phyloP scores from a whole-genome alignment of 2,329 filamentous ascomycete species.

The Aspergillus fijiensis region DNA sequence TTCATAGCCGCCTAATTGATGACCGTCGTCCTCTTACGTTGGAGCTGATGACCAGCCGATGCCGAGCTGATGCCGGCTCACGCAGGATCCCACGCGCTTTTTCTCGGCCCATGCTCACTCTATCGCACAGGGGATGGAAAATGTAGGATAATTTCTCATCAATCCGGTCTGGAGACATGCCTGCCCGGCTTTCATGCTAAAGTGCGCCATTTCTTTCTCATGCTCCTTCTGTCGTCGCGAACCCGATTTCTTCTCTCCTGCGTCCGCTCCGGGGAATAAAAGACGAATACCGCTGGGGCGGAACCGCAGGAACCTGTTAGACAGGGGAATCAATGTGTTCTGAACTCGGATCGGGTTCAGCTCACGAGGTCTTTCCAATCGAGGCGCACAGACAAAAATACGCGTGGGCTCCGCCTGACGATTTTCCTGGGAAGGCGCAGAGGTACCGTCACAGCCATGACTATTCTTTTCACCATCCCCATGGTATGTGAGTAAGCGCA shows the following conservation, averaged over 20 bases:
- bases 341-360: conserved; percentile 17
- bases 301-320: conserved; percentile 27
- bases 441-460: conserved; percentile 13
- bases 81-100: conserved; percentile 23
- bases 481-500: conserved; percentile 13
- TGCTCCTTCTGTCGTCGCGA: conserved; percentile 12
- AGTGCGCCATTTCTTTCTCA: conserved; percentile 18
- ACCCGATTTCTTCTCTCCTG: conserved; percentile 11
- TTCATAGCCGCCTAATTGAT: conserved; percentile 15
- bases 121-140: conserved; percentile 19
- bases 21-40: conserved; percentile 10
- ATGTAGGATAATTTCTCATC: conserved; percentile 19
- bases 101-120: conserved; percentile 6
- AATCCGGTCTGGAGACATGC: conserved; percentile 14
- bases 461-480: conserved; percentile 11
- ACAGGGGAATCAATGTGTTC: conserved; percentile 15
- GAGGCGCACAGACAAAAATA: conserved; percentile 25
- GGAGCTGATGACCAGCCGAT: conserved; percentile 21
- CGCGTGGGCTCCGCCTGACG: conserved; percentile 24
- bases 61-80: conserved; percentile 21
- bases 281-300: conserved; percentile 23
- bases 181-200: conserved; percentile 11
- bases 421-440: conserved; percentile 13
- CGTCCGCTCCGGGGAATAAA: conserved; percentile 16
- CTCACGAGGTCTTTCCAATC: conserved; percentile 23